Conservation (phyloP, 2,329 filamentous ascomycete species). For the Verticillium alfalfae region DNA sequence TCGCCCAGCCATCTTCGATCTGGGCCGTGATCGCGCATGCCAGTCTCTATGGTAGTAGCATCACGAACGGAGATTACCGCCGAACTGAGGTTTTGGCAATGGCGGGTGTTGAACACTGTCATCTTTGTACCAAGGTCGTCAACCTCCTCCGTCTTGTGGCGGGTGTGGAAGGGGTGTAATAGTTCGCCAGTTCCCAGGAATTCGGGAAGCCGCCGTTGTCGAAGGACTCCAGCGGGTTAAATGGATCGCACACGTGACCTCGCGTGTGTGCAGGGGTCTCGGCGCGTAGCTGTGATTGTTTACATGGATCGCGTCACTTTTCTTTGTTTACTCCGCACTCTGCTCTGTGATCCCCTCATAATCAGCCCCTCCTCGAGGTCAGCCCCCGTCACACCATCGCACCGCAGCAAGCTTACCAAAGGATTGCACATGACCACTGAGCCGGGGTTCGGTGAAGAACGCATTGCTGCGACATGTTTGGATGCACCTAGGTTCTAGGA, state of each 20-base stretch:
- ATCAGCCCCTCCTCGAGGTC: not conserved
- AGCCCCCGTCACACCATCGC: not conserved
- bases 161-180: not conserved
- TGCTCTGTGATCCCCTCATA: not conserved
- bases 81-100: too few relatives aligned
- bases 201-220: not conserved
- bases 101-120: too few relatives aligned
- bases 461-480: not conserved
- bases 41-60: not conserved
- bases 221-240: not conserved
- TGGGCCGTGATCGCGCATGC: not conserved
- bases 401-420: not conserved
- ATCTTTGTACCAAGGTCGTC: not conserved
- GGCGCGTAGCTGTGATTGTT: conserved; percentile 7
- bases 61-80: too few relatives aligned
- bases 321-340: conserved; percentile 9
- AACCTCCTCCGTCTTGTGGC: not conserved
- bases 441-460: not conserved
- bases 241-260: conserved; percentile 6
- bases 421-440: not conserved
- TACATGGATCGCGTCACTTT: conserved; percentile 10
- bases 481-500: not conserved
- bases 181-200: not conserved
- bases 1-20: not conserved
- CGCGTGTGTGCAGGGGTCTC: conserved; percentile 4